Evolutionary conservation across 148 eudicot species (phyloP).

Genomic region (Cornus controversa): DNA sequence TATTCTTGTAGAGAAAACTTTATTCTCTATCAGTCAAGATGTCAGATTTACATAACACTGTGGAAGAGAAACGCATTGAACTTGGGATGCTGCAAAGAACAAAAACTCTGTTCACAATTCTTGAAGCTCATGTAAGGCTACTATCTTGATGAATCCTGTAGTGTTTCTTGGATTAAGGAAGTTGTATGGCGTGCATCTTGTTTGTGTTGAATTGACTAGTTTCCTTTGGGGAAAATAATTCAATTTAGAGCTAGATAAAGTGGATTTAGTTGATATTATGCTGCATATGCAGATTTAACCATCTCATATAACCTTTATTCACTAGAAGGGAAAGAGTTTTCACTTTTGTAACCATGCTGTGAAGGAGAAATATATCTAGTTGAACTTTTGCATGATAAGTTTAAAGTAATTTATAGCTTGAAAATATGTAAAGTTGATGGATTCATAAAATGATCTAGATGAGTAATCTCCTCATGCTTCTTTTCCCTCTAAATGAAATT

Average conservation of each 20-base stretch:
- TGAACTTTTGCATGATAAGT: too few relatives aligned
- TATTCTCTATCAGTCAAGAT: conserved; percentile 56
- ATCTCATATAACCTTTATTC: neutral
- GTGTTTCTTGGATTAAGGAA: neutral
- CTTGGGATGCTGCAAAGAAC: conserved; percentile 36
- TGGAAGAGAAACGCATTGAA: conserved; percentile 58
- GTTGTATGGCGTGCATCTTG: neutral
- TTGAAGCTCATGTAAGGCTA: conserved; percentile 63
- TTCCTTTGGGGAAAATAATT: neutral
- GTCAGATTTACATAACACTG: conserved; percentile 51
- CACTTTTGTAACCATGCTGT: neutral
- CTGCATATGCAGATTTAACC: neutral
- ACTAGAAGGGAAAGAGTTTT: neutral
- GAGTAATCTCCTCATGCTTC: too few relatives aligned
- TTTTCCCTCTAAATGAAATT: too few relatives aligned
- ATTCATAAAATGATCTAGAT: too few relatives aligned
- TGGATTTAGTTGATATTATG: neutral
- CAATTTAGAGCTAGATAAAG: neutral
- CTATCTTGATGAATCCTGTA: neutral
- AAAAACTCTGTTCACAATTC: conserved; percentile 42
- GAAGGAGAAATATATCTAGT: too few relatives aligned
- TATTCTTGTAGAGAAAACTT: conserved; percentile 45
- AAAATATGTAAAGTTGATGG: too few relatives aligned
- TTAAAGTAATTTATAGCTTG: too few relatives aligned
- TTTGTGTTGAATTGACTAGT: neutral